Evolutionary conservation across 2,329 filamentous ascomycete genomes (phyloP).

Genomic region (Magnaporthiopsis rhizophila): DNA sequence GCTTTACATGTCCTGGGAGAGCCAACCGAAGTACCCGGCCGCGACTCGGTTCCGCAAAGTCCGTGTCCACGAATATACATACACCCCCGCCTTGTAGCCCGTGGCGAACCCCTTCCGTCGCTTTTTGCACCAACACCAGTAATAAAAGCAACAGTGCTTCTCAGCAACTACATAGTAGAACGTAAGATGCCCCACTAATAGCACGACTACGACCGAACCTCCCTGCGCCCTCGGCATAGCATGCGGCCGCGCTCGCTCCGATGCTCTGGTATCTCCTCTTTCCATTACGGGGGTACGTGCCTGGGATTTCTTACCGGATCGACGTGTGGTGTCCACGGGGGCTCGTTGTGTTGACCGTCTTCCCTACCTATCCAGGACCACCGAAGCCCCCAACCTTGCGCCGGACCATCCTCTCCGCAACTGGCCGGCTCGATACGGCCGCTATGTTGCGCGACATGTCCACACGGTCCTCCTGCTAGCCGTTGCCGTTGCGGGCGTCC

Average conservation of each 20-base stretch:
- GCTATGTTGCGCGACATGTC: conserved; percentile 64
- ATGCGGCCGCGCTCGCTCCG: conserved; percentile 10
- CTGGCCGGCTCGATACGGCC: conserved; percentile 61
- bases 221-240: not conserved
- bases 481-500: conserved; percentile 59
- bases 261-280: conserved; percentile 76
- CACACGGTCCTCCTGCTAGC: conserved; percentile 66
- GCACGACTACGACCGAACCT: not conserved
- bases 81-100: not conserved
- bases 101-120: not conserved
- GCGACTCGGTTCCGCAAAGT: not conserved
- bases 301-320: no score
- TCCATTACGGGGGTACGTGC: conserved; percentile 64
- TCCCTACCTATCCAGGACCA: conserved; percentile 46
- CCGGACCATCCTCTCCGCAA: conserved; percentile 57
- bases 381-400: conserved; percentile 60
- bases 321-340: not conserved
- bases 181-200: not conserved
- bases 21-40: not conserved
- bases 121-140: not conserved
- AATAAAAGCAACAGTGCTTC: not conserved
- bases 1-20: not conserved
- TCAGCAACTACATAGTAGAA: not conserved
- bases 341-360: conserved; percentile 6
- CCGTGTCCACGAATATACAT: not conserved